phyloP scores from a whole-genome alignment of 1,284 basidiomycete genomes.

The Exsudoporus floridanus region DNA sequence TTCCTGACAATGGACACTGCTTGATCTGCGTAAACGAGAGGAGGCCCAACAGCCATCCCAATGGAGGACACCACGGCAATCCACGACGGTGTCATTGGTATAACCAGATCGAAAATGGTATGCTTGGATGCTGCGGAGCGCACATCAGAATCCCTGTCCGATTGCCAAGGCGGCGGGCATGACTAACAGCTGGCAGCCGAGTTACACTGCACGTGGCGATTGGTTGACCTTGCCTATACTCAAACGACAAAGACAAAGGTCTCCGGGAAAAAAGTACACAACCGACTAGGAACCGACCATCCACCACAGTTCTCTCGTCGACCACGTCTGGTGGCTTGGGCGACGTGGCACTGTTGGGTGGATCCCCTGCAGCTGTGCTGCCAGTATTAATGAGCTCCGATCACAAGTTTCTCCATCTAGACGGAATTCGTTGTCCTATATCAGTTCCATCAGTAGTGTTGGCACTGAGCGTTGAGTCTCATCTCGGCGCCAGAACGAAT shows the following conservation, averaged over 20 bases:
- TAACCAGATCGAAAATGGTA: neutral
- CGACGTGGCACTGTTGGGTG: constrained; percentile 3
- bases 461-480: constrained; percentile 11
- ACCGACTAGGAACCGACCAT: no score
- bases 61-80: constrained; percentile 43
- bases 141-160: neutral
- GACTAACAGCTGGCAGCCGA: constrained; percentile 13
- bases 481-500: constrained; percentile 33
- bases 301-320: neutral
- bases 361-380: constrained; percentile 12
- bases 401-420: constrained; percentile 21
- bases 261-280: no score
- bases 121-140: constrained; percentile 13
- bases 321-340: constrained; percentile 3
- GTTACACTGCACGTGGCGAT: constrained; percentile 6
- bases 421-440: constrained; percentile 5
- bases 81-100: constrained; percentile 37
- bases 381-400: constrained; percentile 21
- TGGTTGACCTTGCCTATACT: no score
- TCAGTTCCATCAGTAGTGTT: constrained; percentile 11
- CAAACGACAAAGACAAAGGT: neutral
- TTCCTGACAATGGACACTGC: constrained; percentile 70
- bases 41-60: constrained; percentile 58
- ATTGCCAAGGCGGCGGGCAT: neutral
- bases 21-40: constrained; percentile 78